Evolutionary conservation across 2,329 filamentous ascomycete genomes (phyloP), one percentile per base, ranked within the genome.

Genomic region (Shiraia bambusicola): DNA sequence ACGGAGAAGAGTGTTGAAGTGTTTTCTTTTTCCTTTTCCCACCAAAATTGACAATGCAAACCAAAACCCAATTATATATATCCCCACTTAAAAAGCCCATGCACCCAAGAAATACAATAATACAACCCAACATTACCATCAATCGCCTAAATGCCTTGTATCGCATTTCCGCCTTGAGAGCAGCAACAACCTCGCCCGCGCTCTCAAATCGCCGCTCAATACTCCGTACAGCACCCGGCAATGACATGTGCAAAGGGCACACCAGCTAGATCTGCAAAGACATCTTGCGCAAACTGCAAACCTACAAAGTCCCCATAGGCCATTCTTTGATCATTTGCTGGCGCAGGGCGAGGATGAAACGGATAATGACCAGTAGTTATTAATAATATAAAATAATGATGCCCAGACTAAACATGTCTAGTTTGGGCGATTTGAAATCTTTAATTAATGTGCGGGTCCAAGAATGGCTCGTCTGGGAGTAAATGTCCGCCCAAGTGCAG

Each of bases 181-280:
- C 44, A 40, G 19, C 27, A 43, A 51, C 34, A n/a, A 51, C 48
- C 25, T 45, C 41, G 13, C 42, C 32, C 13, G 37, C 45, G 14
- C 34, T 51, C 12, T 41, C 35, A 14, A 48, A 51, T 19, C 39
- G 31, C 11, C 38, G 41, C 34, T 48, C 36, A 29, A 30, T n/a
- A n/a, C n/a, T n/a, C n/a, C n/a, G n/a, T 37, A 26, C 42, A 52
- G 45, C 45, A 49, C 31, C 49, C 45, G 26, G 34, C 30, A 22
- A 51, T 51, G 13, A 51, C 28, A 7, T 26, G 25, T 37, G 33
- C 41, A 37, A 45, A 45, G 10, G 27, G 33, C 27, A 51, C 38
- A 33, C 28, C 33, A 29, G 34, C 33, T 14, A 48, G 28, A 16
- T 48, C 25, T 22, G 37, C 45, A 38, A 51, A 51, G n/a, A 37